A percentile compares a stretch with the other conserved stretches of the same genome.
Conservation (phyloP, 768 basidiomycete species). For the Suillus discolor region DNA sequence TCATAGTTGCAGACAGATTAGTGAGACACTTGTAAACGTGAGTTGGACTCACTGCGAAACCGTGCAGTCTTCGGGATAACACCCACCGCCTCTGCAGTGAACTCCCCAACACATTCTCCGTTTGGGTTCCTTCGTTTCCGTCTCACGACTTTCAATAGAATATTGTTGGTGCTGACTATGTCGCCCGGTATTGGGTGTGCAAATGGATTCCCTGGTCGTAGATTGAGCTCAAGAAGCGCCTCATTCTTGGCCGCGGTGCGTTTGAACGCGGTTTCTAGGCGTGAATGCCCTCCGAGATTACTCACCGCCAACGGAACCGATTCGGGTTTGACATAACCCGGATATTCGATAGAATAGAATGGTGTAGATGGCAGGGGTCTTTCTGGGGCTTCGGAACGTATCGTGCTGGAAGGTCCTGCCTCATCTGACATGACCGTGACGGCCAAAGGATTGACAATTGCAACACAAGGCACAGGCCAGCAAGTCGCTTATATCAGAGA, state of each 20-base stretch:
- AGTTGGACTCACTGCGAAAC: conserved; percentile 74
- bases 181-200: conserved; percentile 86
- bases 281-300: conserved; percentile 68
- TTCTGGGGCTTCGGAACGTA: conserved; percentile 36
- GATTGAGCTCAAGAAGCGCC: conserved; percentile 71
- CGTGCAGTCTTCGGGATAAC: conserved; percentile 80
- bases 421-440: conserved; percentile 6
- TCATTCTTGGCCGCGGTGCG: conserved; percentile 64
- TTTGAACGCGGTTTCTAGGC: conserved; percentile 77
- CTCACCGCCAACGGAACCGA: conserved; percentile 66
- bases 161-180: conserved; percentile 71
- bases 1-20: conserved; percentile 30
- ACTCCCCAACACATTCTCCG: conserved; percentile 57
- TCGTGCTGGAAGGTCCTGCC: conserved; percentile 13
- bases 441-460: background rate
- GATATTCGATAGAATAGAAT: conserved; percentile 88
- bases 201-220: conserved; percentile 75
- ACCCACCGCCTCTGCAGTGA: conserved; percentile 73
- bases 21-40: background rate
- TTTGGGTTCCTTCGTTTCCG: conserved; percentile 54
- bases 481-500: conserved; percentile 1
- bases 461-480: background rate
- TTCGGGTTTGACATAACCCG: conserved; percentile 71
- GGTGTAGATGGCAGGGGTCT: conserved; percentile 54
- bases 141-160: conserved; percentile 85